A percentile compares a stretch with the other conserved stretches of the same genome.
These are phyloP conservation scores for Pythium diclinum DNA, from an alignment of 352 stramenopile genomes.

Conservation along the genomic window DNA sequence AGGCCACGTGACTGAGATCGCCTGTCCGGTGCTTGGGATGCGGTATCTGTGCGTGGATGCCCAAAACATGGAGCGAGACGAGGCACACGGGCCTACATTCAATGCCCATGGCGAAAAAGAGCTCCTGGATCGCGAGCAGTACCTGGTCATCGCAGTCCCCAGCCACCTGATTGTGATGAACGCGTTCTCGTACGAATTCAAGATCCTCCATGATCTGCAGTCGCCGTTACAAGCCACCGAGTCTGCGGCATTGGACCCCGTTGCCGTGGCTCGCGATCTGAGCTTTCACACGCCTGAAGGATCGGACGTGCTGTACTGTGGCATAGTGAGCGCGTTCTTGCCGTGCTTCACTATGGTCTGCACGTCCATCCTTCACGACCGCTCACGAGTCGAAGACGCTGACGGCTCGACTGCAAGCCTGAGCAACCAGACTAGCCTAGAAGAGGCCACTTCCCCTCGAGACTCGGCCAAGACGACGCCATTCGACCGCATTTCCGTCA, in stretches of 20 bases:
- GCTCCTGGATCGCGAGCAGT: constrained; percentile 51
- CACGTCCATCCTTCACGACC: constrained; percentile 10
- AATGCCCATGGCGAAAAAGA: constrained; percentile 49
- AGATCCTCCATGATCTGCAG: constrained; percentile 58
- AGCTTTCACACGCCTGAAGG: constrained; percentile 37
- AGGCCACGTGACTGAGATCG: constrained; percentile 35
- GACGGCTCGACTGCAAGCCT: neutral
- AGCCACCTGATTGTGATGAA: constrained; percentile 56
- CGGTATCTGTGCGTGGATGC: constrained; percentile 43
- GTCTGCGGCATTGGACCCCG: constrained; percentile 15
- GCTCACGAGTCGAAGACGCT: neutral
- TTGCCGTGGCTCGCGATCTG: constrained; percentile 57
- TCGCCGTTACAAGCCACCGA: neutral
- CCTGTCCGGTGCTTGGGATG: constrained; percentile 44
- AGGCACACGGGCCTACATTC: constrained; percentile 24
- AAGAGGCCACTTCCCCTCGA: neutral
- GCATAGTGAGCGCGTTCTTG: constrained; percentile 61
- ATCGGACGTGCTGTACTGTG: constrained; percentile 34
- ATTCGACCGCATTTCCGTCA: constrained; percentile 40
- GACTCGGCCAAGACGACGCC: neutral
- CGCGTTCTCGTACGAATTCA: constrained; percentile 65
- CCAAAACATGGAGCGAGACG: neutral
- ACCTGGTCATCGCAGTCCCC: constrained; percentile 46
- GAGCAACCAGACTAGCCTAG: constrained; percentile 19
- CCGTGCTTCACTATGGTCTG: constrained; percentile 54